phyloP scores from a whole-genome alignment of 202 grass and related monocot genomes.

The Dendrocalamus latiflorus region DNA sequence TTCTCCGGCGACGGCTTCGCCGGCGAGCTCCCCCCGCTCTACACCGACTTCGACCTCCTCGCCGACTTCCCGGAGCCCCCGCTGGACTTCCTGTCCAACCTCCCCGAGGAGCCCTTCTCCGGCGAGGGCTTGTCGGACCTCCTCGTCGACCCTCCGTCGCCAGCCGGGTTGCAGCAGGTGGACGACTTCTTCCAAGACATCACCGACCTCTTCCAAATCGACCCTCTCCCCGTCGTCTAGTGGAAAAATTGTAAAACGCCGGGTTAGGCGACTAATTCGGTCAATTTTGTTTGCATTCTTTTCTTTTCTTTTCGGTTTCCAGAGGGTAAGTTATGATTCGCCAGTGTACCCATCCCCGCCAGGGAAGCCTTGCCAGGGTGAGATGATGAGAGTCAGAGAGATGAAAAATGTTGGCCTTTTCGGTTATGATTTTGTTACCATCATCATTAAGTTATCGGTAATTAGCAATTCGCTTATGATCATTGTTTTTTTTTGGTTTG shows the following conservation, averaged over 20 bases:
- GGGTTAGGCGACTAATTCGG: constrained; percentile 4
- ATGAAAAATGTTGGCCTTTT: not conserved
- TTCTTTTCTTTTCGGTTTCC: not conserved
- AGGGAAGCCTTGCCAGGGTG: constrained; percentile 36
- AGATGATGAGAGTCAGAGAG: not conserved
- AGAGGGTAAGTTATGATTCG: not conserved
- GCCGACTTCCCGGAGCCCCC: constrained; percentile 20
- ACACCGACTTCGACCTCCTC: constrained; percentile 56
- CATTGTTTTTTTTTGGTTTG: not conserved
- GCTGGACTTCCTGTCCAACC: constrained; percentile 46
- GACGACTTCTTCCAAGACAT: constrained; percentile 86
- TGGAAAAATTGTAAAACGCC: constrained; percentile 16
- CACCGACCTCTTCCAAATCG: constrained; percentile 71
- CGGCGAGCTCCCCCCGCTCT: constrained; percentile 37
- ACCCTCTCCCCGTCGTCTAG: constrained; percentile 53
- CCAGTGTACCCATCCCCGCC: constrained; percentile 17
- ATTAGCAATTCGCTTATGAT: constrained; percentile 1
- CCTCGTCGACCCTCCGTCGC: not conserved
- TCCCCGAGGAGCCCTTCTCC: constrained; percentile 16
- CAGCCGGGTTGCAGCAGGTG: constrained; percentile 32
- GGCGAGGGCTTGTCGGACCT: not conserved
- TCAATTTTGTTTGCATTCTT: constrained; percentile 33
- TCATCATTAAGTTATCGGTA: constrained; percentile 17
- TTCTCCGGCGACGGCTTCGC: constrained; percentile 38
- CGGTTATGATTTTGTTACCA: not conserved